Evolutionary conservation across 2,329 filamentous ascomycete species (phyloP).

Genomic region (Penicillium sp.): DNA sequence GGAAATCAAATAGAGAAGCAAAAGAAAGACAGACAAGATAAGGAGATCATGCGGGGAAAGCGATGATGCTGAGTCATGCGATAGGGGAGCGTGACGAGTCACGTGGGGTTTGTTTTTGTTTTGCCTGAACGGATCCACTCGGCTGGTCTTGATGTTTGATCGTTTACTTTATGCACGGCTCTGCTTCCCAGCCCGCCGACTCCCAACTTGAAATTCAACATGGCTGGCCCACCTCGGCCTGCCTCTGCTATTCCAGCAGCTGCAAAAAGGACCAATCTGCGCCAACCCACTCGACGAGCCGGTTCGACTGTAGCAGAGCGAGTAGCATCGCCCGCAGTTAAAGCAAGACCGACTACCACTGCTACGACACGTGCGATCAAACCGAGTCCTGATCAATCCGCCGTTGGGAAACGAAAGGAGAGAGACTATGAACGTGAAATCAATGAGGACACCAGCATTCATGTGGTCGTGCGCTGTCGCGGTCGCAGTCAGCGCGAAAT

Average conservation of each 20-base stretch:
- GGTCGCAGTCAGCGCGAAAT: slow-evolving; percentile 91
- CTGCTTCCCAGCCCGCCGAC: neutral
- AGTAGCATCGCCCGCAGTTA: slow-evolving; percentile 66
- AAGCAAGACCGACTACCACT: slow-evolving; percentile 55
- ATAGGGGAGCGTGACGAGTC: slow-evolving; percentile 16
- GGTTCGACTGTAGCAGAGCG: slow-evolving; percentile 52
- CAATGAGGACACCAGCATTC: slow-evolving; percentile 89
- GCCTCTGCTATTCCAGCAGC: slow-evolving; percentile 46
- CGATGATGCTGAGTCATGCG: slow-evolving; percentile 22
- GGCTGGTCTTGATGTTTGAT: neutral
- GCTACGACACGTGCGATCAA: slow-evolving; percentile 36
- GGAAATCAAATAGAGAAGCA: neutral
- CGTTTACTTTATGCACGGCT: slow-evolving; percentile 1
- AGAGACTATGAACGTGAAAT: slow-evolving; percentile 70
- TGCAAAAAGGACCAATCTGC: slow-evolving; percentile 49
- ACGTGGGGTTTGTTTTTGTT: slow-evolving; percentile 27
- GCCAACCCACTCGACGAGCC: slow-evolving; percentile 50
- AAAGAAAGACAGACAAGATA: slow-evolving; percentile 1
- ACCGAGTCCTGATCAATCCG: slow-evolving; percentile 45
- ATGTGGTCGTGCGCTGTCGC: slow-evolving; percentile 90
- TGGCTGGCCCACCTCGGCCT: slow-evolving; percentile 55
- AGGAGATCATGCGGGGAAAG: slow-evolving; percentile 6
- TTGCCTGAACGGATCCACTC: slow-evolving; percentile 15
- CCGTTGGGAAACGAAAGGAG: slow-evolving; percentile 76
- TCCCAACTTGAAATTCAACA: slow-evolving; percentile 26